These are phyloP conservation scores for Cystoderma amianthinum DNA, from an alignment of 768 basidiomycete species.

Conservation along the genomic window DNA sequence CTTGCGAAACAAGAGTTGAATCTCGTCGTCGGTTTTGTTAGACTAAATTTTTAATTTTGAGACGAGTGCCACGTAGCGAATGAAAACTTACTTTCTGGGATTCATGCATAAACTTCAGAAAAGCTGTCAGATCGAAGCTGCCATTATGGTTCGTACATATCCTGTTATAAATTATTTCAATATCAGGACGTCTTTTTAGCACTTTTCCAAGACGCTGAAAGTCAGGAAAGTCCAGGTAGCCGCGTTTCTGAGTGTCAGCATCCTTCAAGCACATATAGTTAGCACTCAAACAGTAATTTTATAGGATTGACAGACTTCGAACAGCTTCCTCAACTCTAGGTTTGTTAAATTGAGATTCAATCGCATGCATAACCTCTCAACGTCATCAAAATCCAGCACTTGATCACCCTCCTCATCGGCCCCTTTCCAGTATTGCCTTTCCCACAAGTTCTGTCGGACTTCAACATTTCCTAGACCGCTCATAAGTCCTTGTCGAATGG, in stretches of 20 bases:
- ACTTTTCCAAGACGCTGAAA: constrained; percentile 81
- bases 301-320: constrained; percentile 38
- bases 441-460: constrained; percentile 65
- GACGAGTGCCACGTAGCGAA: too few species aligned
- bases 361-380: constrained; percentile 62
- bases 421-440: constrained; percentile 77
- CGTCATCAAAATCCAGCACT: constrained; percentile 61
- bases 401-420: constrained; percentile 59
- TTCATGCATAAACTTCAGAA: constrained; percentile 38
- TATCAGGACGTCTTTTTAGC: constrained; percentile 79
- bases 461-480: constrained; percentile 57
- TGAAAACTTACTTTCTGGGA: constrained; percentile 35
- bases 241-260: constrained; percentile 49
- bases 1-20: constrained; percentile 20
- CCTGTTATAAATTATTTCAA: constrained; percentile 55
- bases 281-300: too few species aligned
- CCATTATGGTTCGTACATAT: constrained; percentile 21
- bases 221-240: constrained; percentile 66
- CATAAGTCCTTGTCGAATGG: constrained; percentile 66
- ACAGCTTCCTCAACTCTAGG: constrained; percentile 48
- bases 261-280: constrained; percentile 31
- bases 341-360: constrained; percentile 57
- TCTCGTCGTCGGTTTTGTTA: not conserved
- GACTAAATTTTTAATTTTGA: too few species aligned
- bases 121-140: constrained; percentile 33